Evolutionary conservation across 495 filamentous ascomycete species (phyloP).

Genomic region (Aspergillus campestris): DNA sequence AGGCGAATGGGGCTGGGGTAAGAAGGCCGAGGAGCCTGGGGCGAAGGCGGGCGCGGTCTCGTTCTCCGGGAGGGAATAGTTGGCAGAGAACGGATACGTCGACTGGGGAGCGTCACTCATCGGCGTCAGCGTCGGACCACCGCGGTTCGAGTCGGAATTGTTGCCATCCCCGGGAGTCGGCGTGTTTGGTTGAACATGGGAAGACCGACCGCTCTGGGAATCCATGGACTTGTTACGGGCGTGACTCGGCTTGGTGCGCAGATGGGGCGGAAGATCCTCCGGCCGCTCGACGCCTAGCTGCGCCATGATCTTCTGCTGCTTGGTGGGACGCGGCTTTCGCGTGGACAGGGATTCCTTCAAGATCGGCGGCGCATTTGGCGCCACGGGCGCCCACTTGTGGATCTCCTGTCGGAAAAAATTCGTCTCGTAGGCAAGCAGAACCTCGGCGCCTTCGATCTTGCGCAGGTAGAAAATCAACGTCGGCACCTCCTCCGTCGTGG

Average conservation of each 20-base stretch:
- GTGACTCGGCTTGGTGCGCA: conserved; percentile 64
- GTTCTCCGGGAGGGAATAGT: conserved; percentile 29
- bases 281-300: conserved; percentile 78
- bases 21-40: conserved; percentile 31
- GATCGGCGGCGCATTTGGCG: conserved; percentile 70
- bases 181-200: conserved; percentile 22
- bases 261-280: conserved; percentile 75
- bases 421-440: conserved; percentile 83
- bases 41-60: conserved; percentile 36
- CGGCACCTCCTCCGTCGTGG: conserved; percentile 75
- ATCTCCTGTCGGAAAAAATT: conserved; percentile 96
- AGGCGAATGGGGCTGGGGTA: conserved; percentile 33
- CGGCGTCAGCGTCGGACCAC: conserved; percentile 28
- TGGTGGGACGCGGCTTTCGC: conserved; percentile 94
- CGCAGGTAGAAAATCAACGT: conserved; percentile 95
- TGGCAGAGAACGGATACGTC: conserved; percentile 35
- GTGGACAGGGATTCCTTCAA: conserved; percentile 82
- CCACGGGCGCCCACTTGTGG: conserved; percentile 93
- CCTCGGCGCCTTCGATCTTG: conserved; percentile 97
- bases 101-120: conserved; percentile 23
- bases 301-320: conserved; percentile 91
- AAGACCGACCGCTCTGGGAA: conserved; percentile 14
- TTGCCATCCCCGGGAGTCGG: conserved; percentile 16
- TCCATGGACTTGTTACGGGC: conserved; percentile 40
- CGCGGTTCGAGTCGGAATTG: conserved; percentile 13